A percentile compares a stretch with the other conserved stretches of the same genome.
Conservation (phyloP, 208 protist genomes). For the Crithidia expoeki region DNA sequence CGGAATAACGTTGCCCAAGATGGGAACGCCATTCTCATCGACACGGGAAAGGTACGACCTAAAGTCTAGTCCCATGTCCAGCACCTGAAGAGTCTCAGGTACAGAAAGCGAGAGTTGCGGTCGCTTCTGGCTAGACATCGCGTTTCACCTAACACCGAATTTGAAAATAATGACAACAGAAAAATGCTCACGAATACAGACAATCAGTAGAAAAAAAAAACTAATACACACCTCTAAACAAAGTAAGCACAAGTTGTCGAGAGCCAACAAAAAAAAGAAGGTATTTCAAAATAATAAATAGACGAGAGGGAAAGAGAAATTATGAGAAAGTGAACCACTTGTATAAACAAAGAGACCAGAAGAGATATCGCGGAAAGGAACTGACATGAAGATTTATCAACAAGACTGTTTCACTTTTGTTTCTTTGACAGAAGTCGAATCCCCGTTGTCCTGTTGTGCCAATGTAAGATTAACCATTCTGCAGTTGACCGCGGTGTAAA, state of each 20-base stretch:
- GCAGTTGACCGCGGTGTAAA: no score
- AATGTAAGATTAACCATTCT: no score
- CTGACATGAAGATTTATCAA: no score
- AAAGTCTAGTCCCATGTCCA: constrained; percentile 90
- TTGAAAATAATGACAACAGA: constrained; percentile 2
- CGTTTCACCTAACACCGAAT: neutral
- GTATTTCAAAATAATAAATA: no score
- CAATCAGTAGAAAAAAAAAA: constrained; percentile 9
- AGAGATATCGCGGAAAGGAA: no score
- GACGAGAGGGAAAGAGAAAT: no score
- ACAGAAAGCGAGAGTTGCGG: constrained; percentile 58
- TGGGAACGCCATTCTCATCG: constrained; percentile 69
- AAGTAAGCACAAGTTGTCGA: neutral
- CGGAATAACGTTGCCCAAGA: constrained; percentile 84
- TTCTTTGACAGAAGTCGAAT: no score
- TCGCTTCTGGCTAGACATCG: constrained; percentile 65
- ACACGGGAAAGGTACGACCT: constrained; percentile 79
- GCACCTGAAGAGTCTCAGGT: constrained; percentile 69
- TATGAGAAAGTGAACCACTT: no score
- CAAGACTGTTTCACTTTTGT: no score
- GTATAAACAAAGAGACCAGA: no score
- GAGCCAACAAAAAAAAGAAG: no score
- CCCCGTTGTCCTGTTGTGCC: no score
- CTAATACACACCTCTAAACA: constrained; percentile 9
- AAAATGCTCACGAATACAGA: constrained; percentile 3